A percentile compares a stretch with the other conserved stretches of the same genome.
Evolutionary conservation across 768 basidiomycete species (phyloP).

Genomic region (Sporobolomyces pararoseus): DNA sequence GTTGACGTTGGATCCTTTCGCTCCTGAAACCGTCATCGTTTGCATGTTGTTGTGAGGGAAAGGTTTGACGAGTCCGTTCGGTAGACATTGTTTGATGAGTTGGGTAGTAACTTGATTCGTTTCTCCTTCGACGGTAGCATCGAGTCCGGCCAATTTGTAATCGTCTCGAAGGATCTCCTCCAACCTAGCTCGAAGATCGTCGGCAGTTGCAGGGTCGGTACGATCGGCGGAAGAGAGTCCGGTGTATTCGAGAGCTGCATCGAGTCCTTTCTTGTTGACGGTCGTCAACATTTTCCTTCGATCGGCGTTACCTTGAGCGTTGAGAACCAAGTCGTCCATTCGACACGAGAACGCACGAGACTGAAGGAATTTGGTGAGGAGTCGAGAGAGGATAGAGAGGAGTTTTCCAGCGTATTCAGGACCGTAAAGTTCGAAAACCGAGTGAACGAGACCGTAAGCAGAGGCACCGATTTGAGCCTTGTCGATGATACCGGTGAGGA

Average conservation of each 20-base stretch:
- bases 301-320: conserved; percentile 68
- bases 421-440: conserved; percentile 92
- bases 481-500: conserved; percentile 89
- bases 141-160: conserved; percentile 93
- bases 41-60: conserved; percentile 99
- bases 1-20: conserved; percentile 96
- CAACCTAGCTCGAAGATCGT: conserved; percentile 57
- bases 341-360: conserved; percentile 96
- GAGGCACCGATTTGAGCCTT: conserved; percentile 96
- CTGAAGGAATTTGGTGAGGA: conserved; percentile 96
- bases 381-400: conserved; percentile 83
- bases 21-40: conserved; percentile 94
- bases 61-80: conserved; percentile 76
- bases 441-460: conserved; percentile 93
- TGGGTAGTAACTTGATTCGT: conserved; percentile 74
- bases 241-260: conserved; percentile 72
- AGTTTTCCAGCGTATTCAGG: conserved; percentile 81
- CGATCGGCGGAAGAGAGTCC: conserved; percentile 47
- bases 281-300: conserved; percentile 65
- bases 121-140: conserved; percentile 68
- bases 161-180: conserved; percentile 93
- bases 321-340: conserved; percentile 94
- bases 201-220: conserved; percentile 64
- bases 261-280: conserved; percentile 70
- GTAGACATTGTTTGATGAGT: conserved; percentile 82